Conservation (phyloP, 768 basidiomycete genomes). For the Tylopilus rubrobrunneus region DNA sequence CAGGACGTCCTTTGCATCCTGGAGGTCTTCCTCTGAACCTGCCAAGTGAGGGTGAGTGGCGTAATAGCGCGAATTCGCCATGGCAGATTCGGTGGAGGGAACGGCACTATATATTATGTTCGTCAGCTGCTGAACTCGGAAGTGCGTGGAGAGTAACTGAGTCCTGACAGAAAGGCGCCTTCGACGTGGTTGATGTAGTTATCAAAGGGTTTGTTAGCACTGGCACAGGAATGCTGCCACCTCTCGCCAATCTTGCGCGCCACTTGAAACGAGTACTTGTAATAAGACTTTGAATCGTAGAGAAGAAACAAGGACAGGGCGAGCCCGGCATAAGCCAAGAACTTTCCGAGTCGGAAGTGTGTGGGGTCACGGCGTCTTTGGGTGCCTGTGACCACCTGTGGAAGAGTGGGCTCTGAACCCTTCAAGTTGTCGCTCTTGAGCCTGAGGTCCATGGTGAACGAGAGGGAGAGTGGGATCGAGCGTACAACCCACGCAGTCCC, state of each 20-base stretch:
- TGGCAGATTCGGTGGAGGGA: slow-evolving; percentile 55
- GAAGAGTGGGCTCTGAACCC: too few species aligned
- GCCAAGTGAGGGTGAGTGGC: slow-evolving; percentile 73
- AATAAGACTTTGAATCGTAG: background rate
- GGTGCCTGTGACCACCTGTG: too few species aligned
- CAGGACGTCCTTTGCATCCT: slow-evolving; percentile 65
- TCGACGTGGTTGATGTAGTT: slow-evolving; percentile 23
- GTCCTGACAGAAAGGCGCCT: slow-evolving; percentile 5
- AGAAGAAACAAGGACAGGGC: slow-evolving; percentile 10
- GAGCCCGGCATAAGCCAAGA: slow-evolving; percentile 4
- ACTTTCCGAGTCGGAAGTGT: background rate
- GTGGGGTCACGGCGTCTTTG: background rate
- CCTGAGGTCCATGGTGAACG: too few species aligned
- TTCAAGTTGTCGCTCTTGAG: too few species aligned
- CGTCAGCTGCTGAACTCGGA: background rate
- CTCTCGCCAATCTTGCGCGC: background rate
- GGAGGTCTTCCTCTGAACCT: slow-evolving; percentile 56
- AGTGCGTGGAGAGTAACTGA: slow-evolving; percentile 28
- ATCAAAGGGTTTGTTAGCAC: slow-evolving; percentile 4
- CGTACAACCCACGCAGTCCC: too few species aligned
- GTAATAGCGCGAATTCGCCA: slow-evolving; percentile 52
- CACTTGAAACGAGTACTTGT: background rate
- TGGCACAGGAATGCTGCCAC: slow-evolving; percentile 3
- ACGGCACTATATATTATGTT: slow-evolving; percentile 38
- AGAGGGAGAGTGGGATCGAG: too few species aligned